Conservation (phyloP, 2,329 filamentous ascomycete genomes). For the Exophiala viscosa region DNA sequence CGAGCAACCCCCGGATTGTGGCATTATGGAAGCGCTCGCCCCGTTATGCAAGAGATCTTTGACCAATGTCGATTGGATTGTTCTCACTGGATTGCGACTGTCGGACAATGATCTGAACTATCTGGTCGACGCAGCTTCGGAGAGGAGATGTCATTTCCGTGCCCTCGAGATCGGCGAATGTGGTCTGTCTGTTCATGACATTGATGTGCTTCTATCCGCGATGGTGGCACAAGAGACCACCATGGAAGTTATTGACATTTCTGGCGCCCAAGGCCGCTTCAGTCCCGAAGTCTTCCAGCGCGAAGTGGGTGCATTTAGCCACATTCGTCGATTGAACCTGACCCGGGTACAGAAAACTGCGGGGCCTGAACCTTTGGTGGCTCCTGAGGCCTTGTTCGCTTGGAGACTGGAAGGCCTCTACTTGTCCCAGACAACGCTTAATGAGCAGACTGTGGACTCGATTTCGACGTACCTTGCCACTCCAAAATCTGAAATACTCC, state of each 20-base stretch:
- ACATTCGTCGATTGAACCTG: slow-evolving; percentile 62
- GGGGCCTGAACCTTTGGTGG: slow-evolving; percentile 60
- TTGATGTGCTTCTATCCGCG: slow-evolving; percentile 60
- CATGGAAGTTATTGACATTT: slow-evolving; percentile 64
- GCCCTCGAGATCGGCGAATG: slow-evolving; percentile 66
- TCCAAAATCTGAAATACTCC: slow-evolving; percentile 57
- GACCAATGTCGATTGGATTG: slow-evolving; percentile 68
- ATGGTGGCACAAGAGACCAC: slow-evolving; percentile 63
- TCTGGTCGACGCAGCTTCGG: slow-evolving; percentile 64
- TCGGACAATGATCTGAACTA: slow-evolving; percentile 66
- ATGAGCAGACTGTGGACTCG: slow-evolving; percentile 61
- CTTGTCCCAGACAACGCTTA: slow-evolving; percentile 61
- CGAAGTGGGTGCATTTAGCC: slow-evolving; percentile 63
- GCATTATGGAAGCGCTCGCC: slow-evolving; percentile 66
- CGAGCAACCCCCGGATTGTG: slow-evolving; percentile 59
- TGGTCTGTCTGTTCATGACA: slow-evolving; percentile 46
- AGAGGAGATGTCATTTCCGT: slow-evolving; percentile 61
- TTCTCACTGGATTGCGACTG: slow-evolving; percentile 65
- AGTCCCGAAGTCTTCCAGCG: slow-evolving; percentile 62
- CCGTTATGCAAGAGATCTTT: slow-evolving; percentile 64
- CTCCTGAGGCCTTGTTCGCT: slow-evolving; percentile 61
- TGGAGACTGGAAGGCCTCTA: slow-evolving; percentile 66
- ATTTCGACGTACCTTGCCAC: slow-evolving; percentile 62
- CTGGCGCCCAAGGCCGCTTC: slow-evolving; percentile 62
- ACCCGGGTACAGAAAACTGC: slow-evolving; percentile 63